Percentiles rank a stretch among this genome's conserved stretches.
phyloP scores from a whole-genome alignment of 176 grass and related monocot genomes.

The Phyllostachys edulis region DNA sequence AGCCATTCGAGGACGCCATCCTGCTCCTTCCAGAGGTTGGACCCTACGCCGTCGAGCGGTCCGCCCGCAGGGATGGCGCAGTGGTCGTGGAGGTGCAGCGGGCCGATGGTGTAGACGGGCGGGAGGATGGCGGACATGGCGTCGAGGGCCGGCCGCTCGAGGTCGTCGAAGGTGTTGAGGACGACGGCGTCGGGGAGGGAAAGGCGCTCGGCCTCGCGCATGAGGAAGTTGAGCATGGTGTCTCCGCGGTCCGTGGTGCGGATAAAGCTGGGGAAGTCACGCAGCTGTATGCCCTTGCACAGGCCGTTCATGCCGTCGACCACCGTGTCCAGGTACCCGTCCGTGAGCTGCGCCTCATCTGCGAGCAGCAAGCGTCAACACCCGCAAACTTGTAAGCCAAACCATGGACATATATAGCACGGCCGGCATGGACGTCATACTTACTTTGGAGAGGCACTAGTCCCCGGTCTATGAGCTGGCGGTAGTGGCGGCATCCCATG shows the following conservation, averaged over 20 bases:
- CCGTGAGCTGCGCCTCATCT: conserved; percentile 38
- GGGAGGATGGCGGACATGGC: conserved; percentile 33
- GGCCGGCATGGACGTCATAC: neutral
- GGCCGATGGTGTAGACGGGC: conserved; percentile 48
- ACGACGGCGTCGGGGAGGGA: conserved; percentile 11
- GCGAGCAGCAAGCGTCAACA: neutral
- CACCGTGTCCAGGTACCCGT: conserved; percentile 49
- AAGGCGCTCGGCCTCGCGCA: conserved; percentile 34
- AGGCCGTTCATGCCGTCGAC: conserved; percentile 46
- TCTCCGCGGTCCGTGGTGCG: conserved; percentile 52
- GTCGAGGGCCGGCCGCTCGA: conserved; percentile 26
- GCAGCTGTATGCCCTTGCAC: conserved; percentile 41
- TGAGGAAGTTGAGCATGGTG: conserved; percentile 48
- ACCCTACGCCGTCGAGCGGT: conserved; percentile 14
- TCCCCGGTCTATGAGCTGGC: conserved; percentile 41
- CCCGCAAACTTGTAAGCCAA: no score
- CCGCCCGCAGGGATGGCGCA: neutral
- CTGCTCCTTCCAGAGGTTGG: conserved; percentile 71
- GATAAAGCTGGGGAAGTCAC: conserved; percentile 66
- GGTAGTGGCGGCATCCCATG: conserved; percentile 54
- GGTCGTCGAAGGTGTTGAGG: conserved; percentile 36
- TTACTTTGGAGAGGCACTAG: conserved; percentile 41
- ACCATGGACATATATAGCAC: neutral
- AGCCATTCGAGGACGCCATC: conserved; percentile 44
- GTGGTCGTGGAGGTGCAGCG: conserved; percentile 35